Percentiles rank a stretch among this genome's conserved stretches.
Evolutionary conservation across 495 filamentous ascomycete genomes (phyloP).

Genomic region (Podospora pseudopauciseta): DNA sequence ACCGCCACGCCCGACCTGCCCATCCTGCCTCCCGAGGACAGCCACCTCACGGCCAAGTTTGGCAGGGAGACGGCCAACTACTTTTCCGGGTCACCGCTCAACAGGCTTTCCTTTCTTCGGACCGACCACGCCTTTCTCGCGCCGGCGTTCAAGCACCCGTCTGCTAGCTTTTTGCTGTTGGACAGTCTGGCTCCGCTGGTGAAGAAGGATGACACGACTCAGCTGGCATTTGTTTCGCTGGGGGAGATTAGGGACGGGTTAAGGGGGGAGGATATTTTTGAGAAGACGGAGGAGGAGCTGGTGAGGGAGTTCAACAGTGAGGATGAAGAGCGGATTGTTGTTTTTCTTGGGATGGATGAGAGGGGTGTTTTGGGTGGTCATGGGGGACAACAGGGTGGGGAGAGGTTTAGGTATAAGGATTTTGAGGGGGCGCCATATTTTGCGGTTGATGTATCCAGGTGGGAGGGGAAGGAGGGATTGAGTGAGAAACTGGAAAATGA

Average conservation of each 20-base stretch:
- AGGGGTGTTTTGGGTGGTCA: conserved; percentile 33
- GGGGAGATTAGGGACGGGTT: conserved; percentile 66
- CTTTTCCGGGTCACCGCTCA: conserved; percentile 71
- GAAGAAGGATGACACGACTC: conserved; percentile 45
- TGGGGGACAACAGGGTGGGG: neutral
- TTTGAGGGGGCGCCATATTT: conserved; percentile 82
- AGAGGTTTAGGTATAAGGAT: conserved; percentile 37
- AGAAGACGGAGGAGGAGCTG: conserved; percentile 66
- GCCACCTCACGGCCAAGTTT: conserved; percentile 82
- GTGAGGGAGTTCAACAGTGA: conserved; percentile 71
- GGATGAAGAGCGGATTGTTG: conserved; percentile 58
- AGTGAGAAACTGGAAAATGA: conserved; percentile 29
- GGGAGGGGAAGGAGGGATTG: conserved; percentile 50
- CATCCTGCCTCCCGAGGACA: conserved; percentile 59
- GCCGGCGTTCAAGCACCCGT: conserved; percentile 66
- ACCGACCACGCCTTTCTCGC: conserved; percentile 74
- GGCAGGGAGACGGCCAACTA: conserved; percentile 92
- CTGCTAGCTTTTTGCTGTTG: conserved; percentile 69
- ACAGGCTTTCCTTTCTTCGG: conserved; percentile 78
- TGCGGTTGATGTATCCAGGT: conserved; percentile 82
- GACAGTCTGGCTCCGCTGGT: conserved; percentile 75
- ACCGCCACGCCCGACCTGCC: conserved; percentile 41
- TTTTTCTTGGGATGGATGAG: conserved; percentile 89
- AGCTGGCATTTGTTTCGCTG: conserved; percentile 60
- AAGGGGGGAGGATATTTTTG: conserved; percentile 66